Base-by-base conservation (phyloP, 306 rosid genomes). In the Prunus salicina region DNA sequence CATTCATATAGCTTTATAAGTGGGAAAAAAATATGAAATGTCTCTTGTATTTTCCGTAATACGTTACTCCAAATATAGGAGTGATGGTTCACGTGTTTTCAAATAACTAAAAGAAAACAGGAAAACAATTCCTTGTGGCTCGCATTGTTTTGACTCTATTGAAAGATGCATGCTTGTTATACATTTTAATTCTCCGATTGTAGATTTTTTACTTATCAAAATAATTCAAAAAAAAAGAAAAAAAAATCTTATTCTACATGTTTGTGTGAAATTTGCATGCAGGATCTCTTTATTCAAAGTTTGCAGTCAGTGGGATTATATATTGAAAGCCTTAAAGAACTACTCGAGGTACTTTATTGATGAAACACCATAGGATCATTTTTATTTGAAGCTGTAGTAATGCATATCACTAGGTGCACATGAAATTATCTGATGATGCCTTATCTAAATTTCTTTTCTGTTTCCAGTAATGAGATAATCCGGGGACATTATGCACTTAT, bases 241-340 rank as follows among this genome's bases (percentile, higher is more conserved):
- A 25, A 68, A 25, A 49, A 27, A 15, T 30, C 78, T 84, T 58
- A 86, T 66, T 58, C 19, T 74, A 68, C 69, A 67, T 81, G 66
- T 56, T 76, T 45, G 46, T 81, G 71, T 82, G 73, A 34, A 76
- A 51, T 75, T 55, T 84, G 52, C 64, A 53, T 85, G 90, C 92
- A 95, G 98, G 97, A 95, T 77, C 65, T 85, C 70, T 95, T 92
- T 81, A 74, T 92, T 76, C 96, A 81, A 76, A 86, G 87, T 86
- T 79, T 92, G 91, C 97, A 86, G 84, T 89, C 92, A 0, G 85
- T 83, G 83, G 96, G 97, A 75, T 83, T 95, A 79, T 79, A 70
- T 76, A 45, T 92, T 56, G 87, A 82, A 74, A 90, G 78, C 80
- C 49, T 82, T 76, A 79, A 83, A 67, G 87, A 88, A 72, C 74